A percentile compares a stretch with the other conserved stretches of the same genome.
Conservation (phyloP, 2,329 filamentous ascomycete genomes). For the Mycogone perniciosa region DNA sequence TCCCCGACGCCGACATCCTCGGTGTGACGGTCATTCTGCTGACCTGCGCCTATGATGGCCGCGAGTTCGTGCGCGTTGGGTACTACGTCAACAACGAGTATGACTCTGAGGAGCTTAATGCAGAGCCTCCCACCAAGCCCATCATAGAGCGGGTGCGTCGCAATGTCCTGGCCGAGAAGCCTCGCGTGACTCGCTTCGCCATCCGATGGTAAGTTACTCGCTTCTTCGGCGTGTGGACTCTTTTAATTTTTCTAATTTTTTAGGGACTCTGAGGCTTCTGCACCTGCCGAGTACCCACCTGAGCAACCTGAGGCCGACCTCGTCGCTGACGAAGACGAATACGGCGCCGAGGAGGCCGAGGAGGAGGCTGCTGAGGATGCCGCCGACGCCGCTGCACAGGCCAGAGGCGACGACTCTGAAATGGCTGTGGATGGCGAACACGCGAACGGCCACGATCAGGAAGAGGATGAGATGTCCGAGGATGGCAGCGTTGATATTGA, state of each 20-base stretch:
- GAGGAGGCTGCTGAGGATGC: constrained; percentile 53
- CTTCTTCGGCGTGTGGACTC: constrained; percentile 3
- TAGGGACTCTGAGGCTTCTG: constrained; percentile 97
- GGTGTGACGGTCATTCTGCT: constrained; percentile 96
- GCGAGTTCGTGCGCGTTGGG: constrained; percentile 95
- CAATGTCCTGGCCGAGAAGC: constrained; percentile 94
- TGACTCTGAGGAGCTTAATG: constrained; percentile 79
- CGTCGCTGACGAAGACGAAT: constrained; percentile 76
- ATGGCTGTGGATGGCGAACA: constrained; percentile 60
- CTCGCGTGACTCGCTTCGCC: constrained; percentile 90
- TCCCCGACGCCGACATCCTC: constrained; percentile 90
- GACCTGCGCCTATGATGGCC: constrained; percentile 90
- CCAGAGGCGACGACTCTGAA: constrained; percentile 59
- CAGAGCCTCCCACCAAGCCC: constrained; percentile 86
- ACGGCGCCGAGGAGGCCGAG: constrained; percentile 84
- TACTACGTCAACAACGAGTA: constrained; percentile 99
- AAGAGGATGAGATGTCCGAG: constrained; percentile 64
- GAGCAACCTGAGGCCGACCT: constrained; percentile 95
- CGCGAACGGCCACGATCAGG: constrained; percentile 36
- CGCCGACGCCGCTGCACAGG: constrained; percentile 42
- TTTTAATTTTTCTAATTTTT: constrained; percentile 12
- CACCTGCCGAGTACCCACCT: constrained; percentile 90
- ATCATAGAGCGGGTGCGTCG: constrained; percentile 86
- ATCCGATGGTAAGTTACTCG: constrained; percentile 75
- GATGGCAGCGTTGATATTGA: constrained; percentile 75